phyloP scores from a whole-genome alignment of 1,284 basidiomycete species.

The Malassezia slooffiae region DNA sequence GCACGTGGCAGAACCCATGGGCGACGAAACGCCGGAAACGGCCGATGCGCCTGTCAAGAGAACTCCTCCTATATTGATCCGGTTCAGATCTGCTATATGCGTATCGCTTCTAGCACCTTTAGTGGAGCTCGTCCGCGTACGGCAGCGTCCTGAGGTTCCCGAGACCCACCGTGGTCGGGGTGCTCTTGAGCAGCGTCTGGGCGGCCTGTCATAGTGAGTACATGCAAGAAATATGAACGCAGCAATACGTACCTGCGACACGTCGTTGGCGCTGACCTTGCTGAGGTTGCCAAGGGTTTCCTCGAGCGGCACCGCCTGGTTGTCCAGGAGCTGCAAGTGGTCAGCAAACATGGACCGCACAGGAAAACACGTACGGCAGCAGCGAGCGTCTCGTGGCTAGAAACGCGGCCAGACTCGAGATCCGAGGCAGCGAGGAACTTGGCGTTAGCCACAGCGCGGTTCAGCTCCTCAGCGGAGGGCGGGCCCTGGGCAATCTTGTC shows the following conservation, averaged over 20 bases:
- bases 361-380: conserved; percentile 6
- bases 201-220: no score
- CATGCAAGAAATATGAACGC: not conserved
- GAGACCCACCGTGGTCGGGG: conserved; percentile 40
- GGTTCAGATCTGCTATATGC: no score
- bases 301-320: conserved; percentile 21
- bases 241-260: conserved; percentile 17
- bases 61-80: no score
- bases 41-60: no score
- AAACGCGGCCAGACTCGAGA: conserved; percentile 27
- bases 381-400: conserved; percentile 28
- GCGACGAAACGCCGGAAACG: no score
- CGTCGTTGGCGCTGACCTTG: conserved; percentile 24
- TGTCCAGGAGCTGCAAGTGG: conserved; percentile 27
- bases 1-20: no score
- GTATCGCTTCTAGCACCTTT: no score
- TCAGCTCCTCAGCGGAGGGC: conserved; percentile 24
- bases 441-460: conserved; percentile 38
- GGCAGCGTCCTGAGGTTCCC: conserved; percentile 40
- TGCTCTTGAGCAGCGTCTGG: conserved; percentile 40
- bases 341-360: not conserved
- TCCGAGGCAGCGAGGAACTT: conserved; percentile 35
- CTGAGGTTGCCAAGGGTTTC: conserved; percentile 28
- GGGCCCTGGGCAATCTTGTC: conserved; percentile 31
- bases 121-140: conserved; percentile 43